Percentiles rank a stretch among this genome's conserved stretches.
Conservation (phyloP, 768 basidiomycete genomes). For the Harrya chromipes region DNA sequence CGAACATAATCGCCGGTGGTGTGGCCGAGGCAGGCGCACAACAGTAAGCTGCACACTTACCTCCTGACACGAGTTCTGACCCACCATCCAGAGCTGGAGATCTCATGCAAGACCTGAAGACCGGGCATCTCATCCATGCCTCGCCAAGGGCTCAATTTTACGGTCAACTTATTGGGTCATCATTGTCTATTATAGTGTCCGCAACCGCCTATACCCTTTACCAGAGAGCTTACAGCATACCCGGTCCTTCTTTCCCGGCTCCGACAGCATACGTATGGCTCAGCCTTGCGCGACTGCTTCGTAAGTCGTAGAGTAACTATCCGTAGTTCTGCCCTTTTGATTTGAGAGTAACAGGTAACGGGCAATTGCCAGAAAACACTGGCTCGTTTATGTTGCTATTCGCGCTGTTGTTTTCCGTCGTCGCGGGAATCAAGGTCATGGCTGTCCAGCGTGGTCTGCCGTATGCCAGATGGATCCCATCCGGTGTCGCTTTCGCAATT, state of each 20-base stretch:
- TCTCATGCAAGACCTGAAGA: conserved; percentile 98
- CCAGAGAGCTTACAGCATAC: conserved; percentile 82
- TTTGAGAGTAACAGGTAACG: conserved; percentile 55
- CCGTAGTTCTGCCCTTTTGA: neutral
- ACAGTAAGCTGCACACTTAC: conserved; percentile 50
- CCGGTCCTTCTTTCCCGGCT: conserved; percentile 92
- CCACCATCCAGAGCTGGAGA: conserved; percentile 72
- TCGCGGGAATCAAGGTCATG: conserved; percentile 67
- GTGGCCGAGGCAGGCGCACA: conserved; percentile 96
- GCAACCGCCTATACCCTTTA: conserved; percentile 87
- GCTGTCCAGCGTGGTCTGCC: conserved; percentile 45
- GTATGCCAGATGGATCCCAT: conserved; percentile 80
- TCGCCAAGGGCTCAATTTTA: conserved; percentile 94
- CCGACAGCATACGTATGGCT: conserved; percentile 96
- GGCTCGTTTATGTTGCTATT: conserved; percentile 77
- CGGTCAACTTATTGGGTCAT: conserved; percentile 88
- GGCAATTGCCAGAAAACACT: conserved; percentile 75
- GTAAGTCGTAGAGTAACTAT: conserved; percentile 41
- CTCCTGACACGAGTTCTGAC: neutral
- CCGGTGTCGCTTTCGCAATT: conserved; percentile 92
- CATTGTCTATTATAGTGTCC: conserved; percentile 85
- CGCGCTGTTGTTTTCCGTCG: conserved; percentile 62
- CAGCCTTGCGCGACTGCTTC: conserved; percentile 67
- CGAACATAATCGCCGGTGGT: conserved; percentile 95
- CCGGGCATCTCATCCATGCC: conserved; percentile 87